Conservation (phyloP, 2,329 filamentous ascomycete genomes). For the Scedosporium dehoogii region DNA sequence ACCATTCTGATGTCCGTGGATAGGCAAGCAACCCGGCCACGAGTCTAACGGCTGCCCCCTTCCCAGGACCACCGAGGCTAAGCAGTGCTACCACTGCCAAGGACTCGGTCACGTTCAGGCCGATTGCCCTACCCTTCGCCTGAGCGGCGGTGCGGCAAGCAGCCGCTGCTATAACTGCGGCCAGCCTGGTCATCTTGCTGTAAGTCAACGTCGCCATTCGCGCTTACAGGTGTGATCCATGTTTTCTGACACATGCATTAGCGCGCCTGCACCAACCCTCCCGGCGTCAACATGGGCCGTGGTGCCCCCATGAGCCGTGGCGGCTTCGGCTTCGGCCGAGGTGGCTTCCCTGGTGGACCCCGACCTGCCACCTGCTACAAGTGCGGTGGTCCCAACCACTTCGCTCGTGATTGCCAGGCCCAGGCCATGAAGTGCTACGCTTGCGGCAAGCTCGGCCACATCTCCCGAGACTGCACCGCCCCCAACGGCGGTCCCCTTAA, state of each 20-base stretch:
- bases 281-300: constrained; percentile 44
- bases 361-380: constrained; percentile 65
- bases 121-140: constrained; percentile 90
- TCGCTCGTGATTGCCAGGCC: constrained; percentile 94
- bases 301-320: constrained; percentile 62
- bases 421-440: constrained; percentile 99
- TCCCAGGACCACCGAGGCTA: constrained; percentile 93
- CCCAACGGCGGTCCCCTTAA: constrained; percentile 93
- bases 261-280: constrained; percentile 76
- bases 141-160: constrained; percentile 72
- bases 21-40: constrained; percentile 83
- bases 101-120: constrained; percentile 96
- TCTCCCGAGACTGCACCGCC: constrained; percentile 87
- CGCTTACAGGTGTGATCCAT: constrained; percentile 10
- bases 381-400: constrained; percentile 87
- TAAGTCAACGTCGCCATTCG: constrained; percentile 32
- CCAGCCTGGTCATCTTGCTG: constrained; percentile 83
- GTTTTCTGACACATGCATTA: constrained; percentile 19
- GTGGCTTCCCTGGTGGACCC: constrained; percentile 63
- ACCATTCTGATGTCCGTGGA: constrained; percentile 14
- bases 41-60: constrained; percentile 97
- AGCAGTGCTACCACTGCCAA: constrained; percentile 99
- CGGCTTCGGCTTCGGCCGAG: constrained; percentile 58
- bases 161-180: constrained; percentile 97
- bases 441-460: constrained; percentile 90